Evolutionary conservation across 495 filamentous ascomycete species (phyloP), one percentile per base, ranked within the genome.

Genomic region (Podospora anserina): DNA sequence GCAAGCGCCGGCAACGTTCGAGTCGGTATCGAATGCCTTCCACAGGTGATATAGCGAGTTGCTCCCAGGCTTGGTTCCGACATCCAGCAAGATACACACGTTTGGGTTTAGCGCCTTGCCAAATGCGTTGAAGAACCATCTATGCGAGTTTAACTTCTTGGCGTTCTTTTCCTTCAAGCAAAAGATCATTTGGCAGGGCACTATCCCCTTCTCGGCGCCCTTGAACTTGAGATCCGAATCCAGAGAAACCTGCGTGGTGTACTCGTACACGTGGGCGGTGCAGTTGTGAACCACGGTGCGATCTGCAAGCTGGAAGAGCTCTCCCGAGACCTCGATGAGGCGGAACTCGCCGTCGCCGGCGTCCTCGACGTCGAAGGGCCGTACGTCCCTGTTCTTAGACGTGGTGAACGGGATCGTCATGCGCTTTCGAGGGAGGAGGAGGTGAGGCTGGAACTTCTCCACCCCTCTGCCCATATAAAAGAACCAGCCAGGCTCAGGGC

Each of bases 101-200:
- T 99, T 98, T 0, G 96, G 96, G 63, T 92, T 94, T 15, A 99
- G 83, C 3, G 94, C 91, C 70, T 90, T 89, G 66, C 96, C 96
- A 69, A 99, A 97, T 2, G 94, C 96, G 77, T 99, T 98, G 82
- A 99, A 99, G 81, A 97, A 97, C 96, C 96, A 99, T 63, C 96
- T 88, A 81, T 99, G 96, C 5, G 92, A 97, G 82, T 99, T 99
- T 63, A 99, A 85, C 82, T 98, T 99, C 83, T 97, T 97, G 74
- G 89, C 85, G 78, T 99, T 99, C 80, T 96, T 92, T 76, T 99
- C 96, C 81, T 99, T 99, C 64, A 99, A 80, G 77, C 96, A 99
- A 77, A 99, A 98, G 68, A 99, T 93, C 82, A 98, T 94, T 80
- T 99, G 96, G 77, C 92, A 96, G 5, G 96, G 96, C n/a, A 97